These are phyloP conservation scores for Blechomonas ayalai DNA, from an alignment of 208 protist genomes.

Conservation along the genomic window DNA sequence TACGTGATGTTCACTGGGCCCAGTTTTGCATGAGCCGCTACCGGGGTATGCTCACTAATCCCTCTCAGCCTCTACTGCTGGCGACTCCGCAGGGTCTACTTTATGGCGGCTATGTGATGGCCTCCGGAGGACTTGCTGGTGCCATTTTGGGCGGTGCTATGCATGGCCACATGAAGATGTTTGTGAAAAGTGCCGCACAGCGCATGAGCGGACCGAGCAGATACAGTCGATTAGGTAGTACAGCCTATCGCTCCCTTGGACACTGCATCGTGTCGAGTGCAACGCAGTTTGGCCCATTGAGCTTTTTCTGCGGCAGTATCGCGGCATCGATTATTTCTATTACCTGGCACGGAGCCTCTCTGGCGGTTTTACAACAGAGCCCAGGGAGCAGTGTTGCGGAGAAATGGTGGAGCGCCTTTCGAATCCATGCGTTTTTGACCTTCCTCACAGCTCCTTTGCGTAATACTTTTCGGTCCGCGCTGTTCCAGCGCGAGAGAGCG, in stretches of 20 bases:
- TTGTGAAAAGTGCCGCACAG: constrained; percentile 51
- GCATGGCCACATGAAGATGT: constrained; percentile 48
- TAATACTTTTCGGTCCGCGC: constrained; percentile 72
- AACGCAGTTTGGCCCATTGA: constrained; percentile 63
- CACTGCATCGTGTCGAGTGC: constrained; percentile 47
- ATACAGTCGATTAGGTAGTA: constrained; percentile 34
- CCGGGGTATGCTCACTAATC: constrained; percentile 69
- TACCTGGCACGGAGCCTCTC: constrained; percentile 63
- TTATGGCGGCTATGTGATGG: constrained; percentile 71
- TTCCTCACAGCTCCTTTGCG: constrained; percentile 76
- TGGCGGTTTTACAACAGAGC: constrained; percentile 49
- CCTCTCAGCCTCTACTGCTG: constrained; percentile 72
- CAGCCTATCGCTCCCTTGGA: constrained; percentile 42
- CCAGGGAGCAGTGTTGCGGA: constrained; percentile 22
- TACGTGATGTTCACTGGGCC: constrained; percentile 14
- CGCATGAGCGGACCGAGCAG: constrained; percentile 49
- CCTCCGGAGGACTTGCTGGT: constrained; percentile 32
- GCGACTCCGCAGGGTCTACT: constrained; percentile 52
- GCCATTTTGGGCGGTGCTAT: constrained; percentile 51
- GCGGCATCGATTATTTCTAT: constrained; percentile 48
- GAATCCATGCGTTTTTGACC: constrained; percentile 70
- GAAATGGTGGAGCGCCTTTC: constrained; percentile 61
- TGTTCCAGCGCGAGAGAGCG: constrained; percentile 53
- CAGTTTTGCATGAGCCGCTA: constrained; percentile 59
- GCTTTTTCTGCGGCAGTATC: constrained; percentile 61